Conservation (phyloP, 2,329 filamentous ascomycete genomes). For the Ascomycota sp. region DNA sequence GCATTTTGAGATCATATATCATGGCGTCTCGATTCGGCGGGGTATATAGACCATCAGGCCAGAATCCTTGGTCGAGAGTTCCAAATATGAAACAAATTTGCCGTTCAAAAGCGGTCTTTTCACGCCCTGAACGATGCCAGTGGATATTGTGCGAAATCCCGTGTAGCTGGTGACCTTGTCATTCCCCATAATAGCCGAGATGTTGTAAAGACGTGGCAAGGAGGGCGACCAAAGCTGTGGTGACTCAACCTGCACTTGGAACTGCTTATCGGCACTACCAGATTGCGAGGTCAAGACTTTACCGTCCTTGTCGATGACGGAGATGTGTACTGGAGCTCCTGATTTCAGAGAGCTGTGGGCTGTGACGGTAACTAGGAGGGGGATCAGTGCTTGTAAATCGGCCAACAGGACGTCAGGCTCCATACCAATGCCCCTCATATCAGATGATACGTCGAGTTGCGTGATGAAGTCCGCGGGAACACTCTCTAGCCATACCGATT, state of each 20-base stretch:
- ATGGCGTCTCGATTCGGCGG: constrained; percentile 47
- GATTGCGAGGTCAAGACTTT: constrained; percentile 20
- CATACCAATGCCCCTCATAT: constrained; percentile 30
- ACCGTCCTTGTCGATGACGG: constrained; percentile 15
- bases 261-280: constrained; percentile 25
- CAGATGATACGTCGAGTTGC: constrained; percentile 36
- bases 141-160: constrained; percentile 44
- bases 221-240: constrained; percentile 45
- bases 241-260: constrained; percentile 32
- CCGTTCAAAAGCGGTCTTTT: constrained; percentile 45
- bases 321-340: constrained; percentile 14
- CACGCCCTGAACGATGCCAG: constrained; percentile 33
- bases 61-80: constrained; percentile 50
- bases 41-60: constrained; percentile 48
- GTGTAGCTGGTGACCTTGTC: constrained; percentile 44
- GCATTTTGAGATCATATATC: constrained; percentile 40
- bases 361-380: constrained; percentile 28
- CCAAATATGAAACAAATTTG: constrained; percentile 50
- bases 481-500: constrained; percentile 50
- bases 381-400: not conserved
- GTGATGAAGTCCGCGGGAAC: constrained; percentile 36
- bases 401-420: not conserved
- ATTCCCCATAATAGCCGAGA: constrained; percentile 29
- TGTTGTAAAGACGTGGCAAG: constrained; percentile 41
- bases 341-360: constrained; percentile 24